phyloP scores from a whole-genome alignment of 192 early-diverging fungal genomes.

The Coemansia sp. region DNA sequence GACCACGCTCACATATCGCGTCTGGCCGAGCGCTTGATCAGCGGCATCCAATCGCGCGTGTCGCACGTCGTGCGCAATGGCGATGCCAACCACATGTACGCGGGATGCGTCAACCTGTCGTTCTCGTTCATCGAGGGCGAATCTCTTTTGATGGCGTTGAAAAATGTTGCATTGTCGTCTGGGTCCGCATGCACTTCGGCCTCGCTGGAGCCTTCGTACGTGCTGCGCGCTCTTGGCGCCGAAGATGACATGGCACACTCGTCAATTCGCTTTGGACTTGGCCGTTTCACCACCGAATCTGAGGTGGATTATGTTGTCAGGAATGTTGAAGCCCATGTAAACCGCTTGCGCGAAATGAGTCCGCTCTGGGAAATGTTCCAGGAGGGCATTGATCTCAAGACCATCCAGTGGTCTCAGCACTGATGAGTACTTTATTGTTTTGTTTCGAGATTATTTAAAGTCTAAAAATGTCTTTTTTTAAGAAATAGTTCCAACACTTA shows the following conservation, averaged over 20 bases:
- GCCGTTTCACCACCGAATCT: slow-evolving; percentile 92
- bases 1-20: slow-evolving; percentile 71
- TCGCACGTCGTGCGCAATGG: slow-evolving; percentile 89
- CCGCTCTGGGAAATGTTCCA: slow-evolving; percentile 99
- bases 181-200: slow-evolving; percentile 96
- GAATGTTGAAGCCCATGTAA: slow-evolving; percentile 78
- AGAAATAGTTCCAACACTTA: neutral
- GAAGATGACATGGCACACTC: slow-evolving; percentile 97
- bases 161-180: slow-evolving; percentile 94
- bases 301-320: slow-evolving; percentile 91
- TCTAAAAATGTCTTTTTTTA: neutral
- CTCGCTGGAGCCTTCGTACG: slow-evolving; percentile 93
- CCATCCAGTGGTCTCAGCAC: slow-evolving; percentile 90
- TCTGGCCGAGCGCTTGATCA: slow-evolving; percentile 77
- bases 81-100: slow-evolving; percentile 73
- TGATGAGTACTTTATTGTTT: slow-evolving; percentile 22
- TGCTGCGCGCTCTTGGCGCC: slow-evolving; percentile 93
- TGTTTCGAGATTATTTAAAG: slow-evolving; percentile 3
- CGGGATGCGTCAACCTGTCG: slow-evolving; percentile 94
- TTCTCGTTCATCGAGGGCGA: slow-evolving; percentile 98
- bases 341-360: slow-evolving; percentile 89
- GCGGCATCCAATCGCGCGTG: slow-evolving; percentile 77
- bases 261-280: slow-evolving; percentile 94
- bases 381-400: slow-evolving; percentile 89
- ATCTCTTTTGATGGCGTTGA: slow-evolving; percentile 95